Evolutionary conservation across 164 flowering plant species (phyloP), one percentile per base, ranked within the genome.

Genomic region (Umbellularia californica): DNA sequence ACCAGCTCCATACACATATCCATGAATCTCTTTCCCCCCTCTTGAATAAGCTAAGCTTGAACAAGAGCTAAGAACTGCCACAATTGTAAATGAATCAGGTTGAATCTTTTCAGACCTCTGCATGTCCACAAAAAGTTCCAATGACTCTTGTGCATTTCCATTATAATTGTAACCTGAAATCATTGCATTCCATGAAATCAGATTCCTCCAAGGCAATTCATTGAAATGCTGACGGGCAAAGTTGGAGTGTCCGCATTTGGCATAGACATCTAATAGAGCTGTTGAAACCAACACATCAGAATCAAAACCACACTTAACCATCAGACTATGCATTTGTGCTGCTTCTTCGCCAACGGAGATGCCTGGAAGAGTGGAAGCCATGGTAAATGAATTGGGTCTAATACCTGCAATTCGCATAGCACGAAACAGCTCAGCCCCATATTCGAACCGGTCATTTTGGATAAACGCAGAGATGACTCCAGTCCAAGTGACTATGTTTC

Each of bases 401-500:
- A 28, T 9, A 17, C 69, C 73, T 7, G 35, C 15, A 17, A 70
- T 28, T 4, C 9, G 51, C 78, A 76, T 76, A 13, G 58, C 28
- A 64, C 23, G 73, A 50, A 76, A 76, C 51, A 65, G 28, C 70
- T 65, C 33, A 9, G 70, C 30, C 5, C 73, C 73, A 50, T 10
- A 17, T 15, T 64, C 22, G 33, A 70, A 52, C 20, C 3, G 73
- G 20, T 28, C 28, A 12, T 76, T 51, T 50, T 70, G 70, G 33
- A 60, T 13, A 22, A 20, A 64, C 2, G 70, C 50, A 12, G 74
- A 76, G 58, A 76, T 65, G n/a, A 23, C 28, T 1, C 72, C 77
- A 5, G 77, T 75, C 77, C 77, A 75, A 17, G 77, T 69, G 69
- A 75, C 73, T 2, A 75, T 27, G 25, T 75, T 75, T 62, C 72